Percentiles rank a stretch among this genome's conserved stretches.
phyloP scores from a whole-genome alignment of 148 eudicot species.

The Beta vulgaris region DNA sequence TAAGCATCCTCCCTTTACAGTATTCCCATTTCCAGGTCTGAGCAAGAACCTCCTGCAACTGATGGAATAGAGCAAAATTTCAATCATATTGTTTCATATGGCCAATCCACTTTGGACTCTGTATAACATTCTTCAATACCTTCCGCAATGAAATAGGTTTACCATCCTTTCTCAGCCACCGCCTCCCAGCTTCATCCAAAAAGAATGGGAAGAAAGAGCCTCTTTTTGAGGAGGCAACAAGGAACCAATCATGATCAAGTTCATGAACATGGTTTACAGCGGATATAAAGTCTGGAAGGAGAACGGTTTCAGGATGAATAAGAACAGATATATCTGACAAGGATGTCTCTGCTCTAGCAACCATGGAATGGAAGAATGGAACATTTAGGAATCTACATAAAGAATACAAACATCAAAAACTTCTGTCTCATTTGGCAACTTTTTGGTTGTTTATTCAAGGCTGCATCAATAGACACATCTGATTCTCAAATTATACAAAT shows the following conservation, averaged over 20 bases:
- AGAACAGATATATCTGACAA: constrained; percentile 66
- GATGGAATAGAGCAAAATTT: constrained; percentile 35
- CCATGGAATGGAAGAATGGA: constrained; percentile 93
- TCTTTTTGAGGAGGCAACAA: constrained; percentile 53
- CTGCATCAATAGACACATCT: constrained; percentile 1
- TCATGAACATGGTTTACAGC: constrained; percentile 54
- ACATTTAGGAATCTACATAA: constrained; percentile 58
- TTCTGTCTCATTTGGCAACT: constrained; percentile 5
- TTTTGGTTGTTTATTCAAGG: neutral
- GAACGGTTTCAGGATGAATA: constrained; percentile 72
- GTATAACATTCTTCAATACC: constrained; percentile 43
- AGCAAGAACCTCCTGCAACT: constrained; percentile 74
- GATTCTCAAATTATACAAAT: neutral
- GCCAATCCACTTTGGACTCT: constrained; percentile 23
- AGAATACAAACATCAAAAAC: constrained; percentile 12
- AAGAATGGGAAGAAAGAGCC: constrained; percentile 53
- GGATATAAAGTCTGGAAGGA: constrained; percentile 63
- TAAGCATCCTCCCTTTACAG: constrained; percentile 53
- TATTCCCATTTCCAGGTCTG: constrained; percentile 37
- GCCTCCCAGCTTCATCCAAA: constrained; percentile 53
- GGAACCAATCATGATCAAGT: constrained; percentile 93
- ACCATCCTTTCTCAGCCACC: constrained; percentile 60
- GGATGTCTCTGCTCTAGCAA: constrained; percentile 76
- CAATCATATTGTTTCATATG: constrained; percentile 18
- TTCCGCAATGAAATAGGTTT: constrained; percentile 37